phyloP scores from a whole-genome alignment of 78 protist genomes.

The Guillardia theta region DNA sequence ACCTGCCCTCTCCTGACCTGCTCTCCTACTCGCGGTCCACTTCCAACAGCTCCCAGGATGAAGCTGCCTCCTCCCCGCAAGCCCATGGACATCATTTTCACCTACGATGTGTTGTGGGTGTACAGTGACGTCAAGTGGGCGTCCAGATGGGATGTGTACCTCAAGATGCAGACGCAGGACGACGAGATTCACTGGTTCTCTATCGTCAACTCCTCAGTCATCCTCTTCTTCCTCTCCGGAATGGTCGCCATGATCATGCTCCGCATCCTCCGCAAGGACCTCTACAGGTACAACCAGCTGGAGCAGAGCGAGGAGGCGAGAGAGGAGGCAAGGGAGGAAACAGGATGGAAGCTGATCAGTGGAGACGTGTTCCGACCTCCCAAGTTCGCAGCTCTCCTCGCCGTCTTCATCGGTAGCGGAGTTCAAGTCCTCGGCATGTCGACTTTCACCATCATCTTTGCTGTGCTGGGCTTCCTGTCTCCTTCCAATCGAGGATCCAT shows the following conservation, averaged over 20 bases:
- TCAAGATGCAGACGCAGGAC: conserved; percentile 57
- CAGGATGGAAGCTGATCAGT: conserved; percentile 96
- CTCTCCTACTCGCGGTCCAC: neutral
- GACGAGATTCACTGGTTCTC: conserved; percentile 90
- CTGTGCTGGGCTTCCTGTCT: conserved; percentile 91
- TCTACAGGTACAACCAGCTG: conserved; percentile 34
- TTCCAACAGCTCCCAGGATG: neutral
- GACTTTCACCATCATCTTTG: conserved; percentile 52
- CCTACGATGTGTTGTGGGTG: conserved; percentile 30
- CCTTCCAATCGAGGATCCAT: conserved; percentile 88
- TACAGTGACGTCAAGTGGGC: conserved; percentile 75
- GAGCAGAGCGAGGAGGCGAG: conserved; percentile 30
- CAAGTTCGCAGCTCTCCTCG: conserved; percentile 65
- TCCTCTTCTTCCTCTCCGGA: conserved; percentile 67
- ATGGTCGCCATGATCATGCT: conserved; percentile 54
- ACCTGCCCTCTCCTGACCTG: neutral
- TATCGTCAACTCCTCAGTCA: conserved; percentile 88
- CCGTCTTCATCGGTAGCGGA: conserved; percentile 80
- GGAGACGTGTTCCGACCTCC: conserved; percentile 98
- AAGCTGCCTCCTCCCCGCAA: neutral
- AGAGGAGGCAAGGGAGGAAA: conserved; percentile 51
- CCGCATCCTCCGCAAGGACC: conserved; percentile 53
- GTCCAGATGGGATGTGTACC: conserved; percentile 92
- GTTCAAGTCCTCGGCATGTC: conserved; percentile 69
- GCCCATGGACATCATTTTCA: neutral